Conservation (phyloP, 805 yeast genomes). For the Limtongozyma cylindracea region DNA sequence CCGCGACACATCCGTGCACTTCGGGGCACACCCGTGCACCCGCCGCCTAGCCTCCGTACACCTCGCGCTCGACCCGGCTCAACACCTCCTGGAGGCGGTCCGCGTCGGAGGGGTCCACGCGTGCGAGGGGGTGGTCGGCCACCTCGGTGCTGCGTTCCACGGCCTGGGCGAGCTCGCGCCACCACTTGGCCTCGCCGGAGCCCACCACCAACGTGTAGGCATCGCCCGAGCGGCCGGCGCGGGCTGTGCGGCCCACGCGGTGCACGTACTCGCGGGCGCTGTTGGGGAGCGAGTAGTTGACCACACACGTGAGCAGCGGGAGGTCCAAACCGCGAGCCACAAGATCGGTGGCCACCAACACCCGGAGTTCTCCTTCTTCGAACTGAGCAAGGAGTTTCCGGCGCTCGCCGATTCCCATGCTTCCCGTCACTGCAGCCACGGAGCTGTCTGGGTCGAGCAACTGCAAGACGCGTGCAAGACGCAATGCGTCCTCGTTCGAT, state of each 20-base stretch:
- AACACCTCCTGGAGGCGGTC: too few species aligned
- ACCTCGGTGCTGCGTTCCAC: too few species aligned
- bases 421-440: too few species aligned
- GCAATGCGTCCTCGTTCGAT: slow-evolving; percentile 71
- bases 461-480: slow-evolving; percentile 37
- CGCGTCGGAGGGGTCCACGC: too few species aligned
- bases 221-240: slow-evolving; percentile 62
- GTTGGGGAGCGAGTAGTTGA: slow-evolving; percentile 79
- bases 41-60: too few species aligned
- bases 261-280: slow-evolving; percentile 86
- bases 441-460: slow-evolving; percentile 13
- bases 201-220: slow-evolving; percentile 60
- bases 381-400: slow-evolving; percentile 34
- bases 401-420: too few species aligned
- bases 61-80: too few species aligned
- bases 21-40: too few species aligned
- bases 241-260: slow-evolving; percentile 90
- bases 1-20: too few species aligned
- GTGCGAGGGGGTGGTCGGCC: too few species aligned
- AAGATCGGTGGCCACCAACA: slow-evolving; percentile 66
- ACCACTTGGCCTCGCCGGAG: slow-evolving; percentile 53
- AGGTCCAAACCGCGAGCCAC: slow-evolving; percentile 93
- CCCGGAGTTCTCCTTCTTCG: slow-evolving; percentile 19
- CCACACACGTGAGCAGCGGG: slow-evolving; percentile 37
- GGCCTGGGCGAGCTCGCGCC: too few species aligned